These are phyloP conservation scores for Pichia sp. DNA, from an alignment of 1,139 yeast genomes.

Conservation along the genomic window DNA sequence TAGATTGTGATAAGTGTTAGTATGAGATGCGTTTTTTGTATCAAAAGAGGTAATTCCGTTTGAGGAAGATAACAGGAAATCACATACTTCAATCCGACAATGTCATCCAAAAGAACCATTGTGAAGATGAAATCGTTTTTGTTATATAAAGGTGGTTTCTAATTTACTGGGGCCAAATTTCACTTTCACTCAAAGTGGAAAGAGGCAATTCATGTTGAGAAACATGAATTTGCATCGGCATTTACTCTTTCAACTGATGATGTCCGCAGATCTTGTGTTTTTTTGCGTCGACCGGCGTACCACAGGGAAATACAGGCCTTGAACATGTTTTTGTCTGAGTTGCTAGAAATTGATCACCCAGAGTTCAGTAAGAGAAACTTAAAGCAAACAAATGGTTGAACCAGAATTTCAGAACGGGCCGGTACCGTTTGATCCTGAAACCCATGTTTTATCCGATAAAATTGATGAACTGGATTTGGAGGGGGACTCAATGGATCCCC, in stretches of 20 bases:
- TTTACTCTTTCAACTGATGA: neutral
- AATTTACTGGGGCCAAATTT: neutral
- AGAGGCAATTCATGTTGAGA: neutral
- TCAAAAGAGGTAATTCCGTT: no score
- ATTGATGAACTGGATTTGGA: neutral
- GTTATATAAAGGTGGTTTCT: neutral
- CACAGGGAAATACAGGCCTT: neutral
- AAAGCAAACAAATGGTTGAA: neutral
- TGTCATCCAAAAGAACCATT: slow-evolving; percentile 35
- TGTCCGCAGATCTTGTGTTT: neutral
- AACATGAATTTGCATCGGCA: no score
- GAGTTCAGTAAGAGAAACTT: no score
- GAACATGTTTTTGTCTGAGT: neutral
- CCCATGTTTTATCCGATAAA: slow-evolving; percentile 1
- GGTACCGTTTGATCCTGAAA: slow-evolving; percentile 6
- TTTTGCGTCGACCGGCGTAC: neutral
- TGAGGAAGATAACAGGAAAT: no score
- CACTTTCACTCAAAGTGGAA: neutral
- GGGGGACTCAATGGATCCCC: neutral
- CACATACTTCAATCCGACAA: slow-evolving; percentile 30
- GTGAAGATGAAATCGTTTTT: neutral
- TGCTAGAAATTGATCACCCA: no score
- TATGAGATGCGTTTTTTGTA: neutral
- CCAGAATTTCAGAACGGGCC: neutral
- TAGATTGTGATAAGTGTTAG: neutral